phyloP scores from a whole-genome alignment of 305 asterid species.

The Stenogyne calaminthoides region DNA sequence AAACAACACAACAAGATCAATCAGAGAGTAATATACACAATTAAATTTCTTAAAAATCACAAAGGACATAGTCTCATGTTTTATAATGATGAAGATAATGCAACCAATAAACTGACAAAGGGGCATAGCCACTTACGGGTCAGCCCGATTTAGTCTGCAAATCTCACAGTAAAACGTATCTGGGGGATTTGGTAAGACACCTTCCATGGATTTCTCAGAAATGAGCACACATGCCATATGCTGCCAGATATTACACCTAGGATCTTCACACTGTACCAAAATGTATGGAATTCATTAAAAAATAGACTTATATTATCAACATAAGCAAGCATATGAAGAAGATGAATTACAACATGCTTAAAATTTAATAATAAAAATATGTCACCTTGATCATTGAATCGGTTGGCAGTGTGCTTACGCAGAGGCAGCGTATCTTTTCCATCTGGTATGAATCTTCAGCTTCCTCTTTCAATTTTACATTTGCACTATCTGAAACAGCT shows the following conservation, averaged over 20 bases:
- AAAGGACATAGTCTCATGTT: not conserved
- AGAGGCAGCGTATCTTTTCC: slow-evolving; percentile 83
- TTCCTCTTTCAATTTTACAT: slow-evolving; percentile 63
- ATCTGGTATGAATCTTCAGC: slow-evolving; percentile 57
- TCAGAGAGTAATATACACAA: not conserved
- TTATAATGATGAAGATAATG: slow-evolving; percentile 5
- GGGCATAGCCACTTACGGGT: slow-evolving; percentile 78
- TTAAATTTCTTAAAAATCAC: slow-evolving; percentile 4
- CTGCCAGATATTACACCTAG: slow-evolving; percentile 89
- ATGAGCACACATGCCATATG: slow-evolving; percentile 88
- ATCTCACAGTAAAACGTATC: slow-evolving; percentile 85
- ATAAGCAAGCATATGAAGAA: slow-evolving; percentile 9
- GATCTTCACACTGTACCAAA: slow-evolving; percentile 89
- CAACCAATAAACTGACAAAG: slow-evolving; percentile 14
- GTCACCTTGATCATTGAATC: slow-evolving; percentile 86
- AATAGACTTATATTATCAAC: slow-evolving; percentile 2
- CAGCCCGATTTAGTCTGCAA: slow-evolving; percentile 90
- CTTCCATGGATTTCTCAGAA: slow-evolving; percentile 83
- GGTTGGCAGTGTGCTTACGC: slow-evolving; percentile 73
- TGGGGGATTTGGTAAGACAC: slow-evolving; percentile 64
- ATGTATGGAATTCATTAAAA: not conserved
- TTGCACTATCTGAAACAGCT: slow-evolving; percentile 67
- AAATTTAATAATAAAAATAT: slow-evolving; percentile 24
- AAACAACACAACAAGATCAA: slow-evolving; percentile 21
- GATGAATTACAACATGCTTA: slow-evolving; percentile 18